A percentile compares a stretch with the other conserved stretches of the same genome.
phyloP scores from a whole-genome alignment of 78 protist genomes.

The Polysphondylium violaceum region DNA sequence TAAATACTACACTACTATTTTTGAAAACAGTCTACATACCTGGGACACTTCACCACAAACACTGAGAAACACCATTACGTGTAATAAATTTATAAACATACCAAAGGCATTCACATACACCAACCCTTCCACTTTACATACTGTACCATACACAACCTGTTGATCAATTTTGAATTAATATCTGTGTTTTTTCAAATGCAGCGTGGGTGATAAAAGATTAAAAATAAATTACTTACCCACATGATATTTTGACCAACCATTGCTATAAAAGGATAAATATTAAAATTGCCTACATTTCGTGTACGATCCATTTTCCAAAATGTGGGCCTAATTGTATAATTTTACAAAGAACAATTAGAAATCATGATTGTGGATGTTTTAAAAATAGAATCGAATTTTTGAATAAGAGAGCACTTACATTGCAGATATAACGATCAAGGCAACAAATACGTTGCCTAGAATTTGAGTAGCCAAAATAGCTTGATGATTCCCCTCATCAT shows the following conservation, averaged over 20 bases:
- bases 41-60: not conserved
- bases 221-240: conserved; percentile 22
- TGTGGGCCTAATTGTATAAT: not conserved
- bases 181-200: not conserved
- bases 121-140: conserved; percentile 1
- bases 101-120: conserved; percentile 20
- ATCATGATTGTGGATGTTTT: not conserved
- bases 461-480: conserved; percentile 1
- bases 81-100: not conserved
- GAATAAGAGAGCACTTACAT: not conserved
- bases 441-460: conserved; percentile 2
- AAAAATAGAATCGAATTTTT: not conserved
- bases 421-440: conserved; percentile 4
- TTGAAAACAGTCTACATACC: too few relatives aligned
- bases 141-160: conserved; percentile 18
- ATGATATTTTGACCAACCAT: conserved; percentile 18
- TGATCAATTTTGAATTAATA: too few relatives aligned
- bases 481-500: not conserved
- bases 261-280: conserved; percentile 13
- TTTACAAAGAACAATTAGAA: too few relatives aligned
- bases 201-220: too few relatives aligned
- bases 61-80: conserved; percentile 7
- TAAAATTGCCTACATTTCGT: conserved; percentile 12
- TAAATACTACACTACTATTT: too few relatives aligned
- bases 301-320: conserved; percentile 12